These are phyloP conservation scores for Candida verbasci DNA, from an alignment of 805 yeast genomes.

Conservation along the genomic window DNA sequence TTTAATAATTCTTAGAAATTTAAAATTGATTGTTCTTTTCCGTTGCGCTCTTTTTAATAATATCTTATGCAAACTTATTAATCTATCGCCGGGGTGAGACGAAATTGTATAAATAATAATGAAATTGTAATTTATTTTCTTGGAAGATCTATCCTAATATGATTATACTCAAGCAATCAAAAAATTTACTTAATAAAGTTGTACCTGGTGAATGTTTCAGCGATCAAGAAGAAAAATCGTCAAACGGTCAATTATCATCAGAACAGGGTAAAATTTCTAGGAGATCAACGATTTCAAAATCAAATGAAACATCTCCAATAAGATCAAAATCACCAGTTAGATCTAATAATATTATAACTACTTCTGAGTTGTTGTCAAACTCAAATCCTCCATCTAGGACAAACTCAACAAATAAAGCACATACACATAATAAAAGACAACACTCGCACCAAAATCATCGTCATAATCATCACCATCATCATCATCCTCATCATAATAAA, in stretches of 20 bases:
- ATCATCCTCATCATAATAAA: not conserved
- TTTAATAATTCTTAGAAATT: no score
- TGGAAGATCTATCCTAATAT: no score
- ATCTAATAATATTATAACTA: not conserved
- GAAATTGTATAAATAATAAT: no score
- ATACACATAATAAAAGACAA: not conserved
- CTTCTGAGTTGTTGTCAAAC: not conserved
- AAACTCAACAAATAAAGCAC: not conserved
- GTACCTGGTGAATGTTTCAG: conserved; percentile 5
- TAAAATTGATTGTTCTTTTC: no score
- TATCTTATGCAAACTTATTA: no score
- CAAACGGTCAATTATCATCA: not conserved
- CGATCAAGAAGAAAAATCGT: not conserved
- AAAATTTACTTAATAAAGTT: conserved; percentile 3
- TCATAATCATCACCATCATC: no score
- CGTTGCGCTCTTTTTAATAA: no score
- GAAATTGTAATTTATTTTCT: no score
- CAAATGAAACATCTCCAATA: not conserved
- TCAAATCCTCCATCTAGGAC: not conserved
- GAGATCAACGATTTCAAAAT: not conserved
- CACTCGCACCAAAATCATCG: conserved; percentile 2
- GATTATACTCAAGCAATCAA: conserved; percentile 5
- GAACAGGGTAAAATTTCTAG: not conserved
- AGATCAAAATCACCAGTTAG: conserved; percentile 1
- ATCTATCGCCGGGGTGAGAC: no score